Percentiles rank a stretch among this genome's conserved stretches.
These are phyloP conservation scores for Aspergillus nidulans DNA, from an alignment of 495 filamentous ascomycete species.

Conservation along the genomic window DNA sequence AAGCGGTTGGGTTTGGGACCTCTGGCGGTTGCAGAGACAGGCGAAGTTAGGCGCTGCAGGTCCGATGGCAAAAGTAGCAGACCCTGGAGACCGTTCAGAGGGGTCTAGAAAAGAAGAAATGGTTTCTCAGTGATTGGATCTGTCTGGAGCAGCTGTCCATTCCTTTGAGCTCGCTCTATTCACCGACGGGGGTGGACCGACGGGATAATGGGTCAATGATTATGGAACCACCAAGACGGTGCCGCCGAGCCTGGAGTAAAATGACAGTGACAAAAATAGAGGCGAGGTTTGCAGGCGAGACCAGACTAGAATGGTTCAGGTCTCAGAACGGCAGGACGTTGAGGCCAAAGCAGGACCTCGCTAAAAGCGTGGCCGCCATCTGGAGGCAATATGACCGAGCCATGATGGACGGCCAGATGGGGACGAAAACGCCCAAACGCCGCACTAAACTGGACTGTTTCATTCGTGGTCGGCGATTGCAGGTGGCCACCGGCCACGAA, in stretches of 20 bases:
- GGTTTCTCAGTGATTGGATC: neutral
- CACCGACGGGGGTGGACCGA: neutral
- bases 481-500: constrained; percentile 5
- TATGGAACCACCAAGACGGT: constrained; percentile 14
- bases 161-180: neutral
- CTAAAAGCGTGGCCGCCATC: constrained; percentile 18
- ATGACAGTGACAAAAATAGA: constrained; percentile 21
- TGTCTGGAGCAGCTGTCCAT: neutral
- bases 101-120: neutral
- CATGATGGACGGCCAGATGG: too few species aligned
- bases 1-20: neutral
- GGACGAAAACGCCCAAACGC: constrained; percentile 1
- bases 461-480: neutral
- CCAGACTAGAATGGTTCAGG: constrained; percentile 12
- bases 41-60: neutral
- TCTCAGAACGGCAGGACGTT: constrained; percentile 5
- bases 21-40: neutral
- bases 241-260: constrained; percentile 8
- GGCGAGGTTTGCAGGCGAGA: constrained; percentile 10
- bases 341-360: constrained; percentile 1
- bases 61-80: neutral
- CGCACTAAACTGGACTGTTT: neutral
- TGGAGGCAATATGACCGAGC: neutral
- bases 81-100: neutral
- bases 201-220: neutral